Evolutionary conservation across 768 basidiomycete species (phyloP), one percentile per base, ranked within the genome.

Genomic region (Naganishia vaughanmartiniae): DNA sequence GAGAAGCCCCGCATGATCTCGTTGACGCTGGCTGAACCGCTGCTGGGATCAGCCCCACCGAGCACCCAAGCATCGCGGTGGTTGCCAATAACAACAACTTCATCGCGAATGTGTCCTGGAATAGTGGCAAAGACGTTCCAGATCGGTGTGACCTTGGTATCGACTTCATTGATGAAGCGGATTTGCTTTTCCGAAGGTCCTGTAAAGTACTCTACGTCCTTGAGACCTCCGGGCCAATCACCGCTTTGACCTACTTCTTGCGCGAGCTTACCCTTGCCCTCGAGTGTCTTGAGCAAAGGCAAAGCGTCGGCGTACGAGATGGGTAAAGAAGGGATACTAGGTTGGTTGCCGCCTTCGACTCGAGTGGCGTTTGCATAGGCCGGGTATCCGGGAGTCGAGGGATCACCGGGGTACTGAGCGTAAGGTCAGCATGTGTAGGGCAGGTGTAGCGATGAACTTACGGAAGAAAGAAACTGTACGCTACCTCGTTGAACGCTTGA

Each of bases 51-150:
- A 19, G 75, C 69, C 1, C 75, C 80, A 26, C 93, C 93, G 75
- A 92, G 82, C 15, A 92, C 89, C 91, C 88, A 90, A 3, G 80
- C 79, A 82, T 95, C 93, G 51, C 93, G 87, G 78, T 96, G 93
- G 73, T 90, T 89, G 4, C 93, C 94, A 63, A 97, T 81, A 9
- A 96, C 79, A 28, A 97, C 88, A 3, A 93, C 87, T 79, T 96
- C 94, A 76, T 93, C 88, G 69, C 85, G 85, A 75, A 93, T 86
- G 70, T 89, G 87, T 2, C 92, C 93, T 9, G 91, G 92, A 70
- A 94, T 89, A 33, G 88, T 85, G 14, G 86, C 89, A 86, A 90
- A 90, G 17, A 87, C 85, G 81, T 95, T 96, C 92, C 92, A 95
- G 57, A 95, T 92, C 19, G 92, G 91, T 5, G 86, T 93, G 15